Percentiles rank a stretch among this genome's conserved stretches.
Conservation (phyloP, 805 yeast genomes). For the Yamadazyma philogaea region DNA sequence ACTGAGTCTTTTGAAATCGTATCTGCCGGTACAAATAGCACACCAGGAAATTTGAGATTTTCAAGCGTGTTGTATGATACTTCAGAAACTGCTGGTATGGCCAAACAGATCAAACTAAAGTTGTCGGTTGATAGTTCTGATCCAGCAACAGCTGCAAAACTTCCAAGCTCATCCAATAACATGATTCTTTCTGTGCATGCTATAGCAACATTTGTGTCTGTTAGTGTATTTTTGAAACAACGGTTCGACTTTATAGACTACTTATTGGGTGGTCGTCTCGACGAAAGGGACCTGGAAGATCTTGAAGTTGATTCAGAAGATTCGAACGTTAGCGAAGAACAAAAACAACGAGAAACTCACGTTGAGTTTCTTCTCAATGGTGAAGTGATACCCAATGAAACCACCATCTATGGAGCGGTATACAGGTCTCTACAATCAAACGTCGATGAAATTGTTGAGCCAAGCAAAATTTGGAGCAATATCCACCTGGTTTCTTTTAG, state of each 20-base stretch:
- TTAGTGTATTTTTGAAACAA: conserved; percentile 46
- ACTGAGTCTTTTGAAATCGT: conserved; percentile 69
- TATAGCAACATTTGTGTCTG: conserved; percentile 55
- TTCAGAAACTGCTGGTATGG: conserved; percentile 56
- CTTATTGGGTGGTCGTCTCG: conserved; percentile 9
- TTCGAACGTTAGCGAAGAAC: conserved; percentile 2
- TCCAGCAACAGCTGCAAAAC: conserved; percentile 8
- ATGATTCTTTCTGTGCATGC: conserved; percentile 54
- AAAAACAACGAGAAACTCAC: conserved; percentile 12
- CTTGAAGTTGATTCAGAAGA: conserved; percentile 4
- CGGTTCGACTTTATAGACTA: conserved; percentile 33
- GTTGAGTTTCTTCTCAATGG: conserved; percentile 60
- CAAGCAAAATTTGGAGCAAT: conserved; percentile 56
- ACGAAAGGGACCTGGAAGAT: conserved; percentile 7
- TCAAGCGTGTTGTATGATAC: conserved; percentile 14
- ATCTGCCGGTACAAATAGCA: conserved; percentile 19
- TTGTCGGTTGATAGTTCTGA: conserved; percentile 28
- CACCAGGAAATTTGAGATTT: conserved; percentile 7
- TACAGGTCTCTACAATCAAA: conserved; percentile 46
- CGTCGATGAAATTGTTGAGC: conserved; percentile 41
- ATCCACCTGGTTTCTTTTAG: conserved; percentile 33
- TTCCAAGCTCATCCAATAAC: conserved; percentile 25
- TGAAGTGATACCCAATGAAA: conserved; percentile 55
- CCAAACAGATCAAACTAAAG: conserved; percentile 64
- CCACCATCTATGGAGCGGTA: conserved; percentile 75